Percentiles rank a stretch among this genome's conserved stretches.
Conservation (phyloP, 2,329 filamentous ascomycete genomes). For the Penicillium digitatum region DNA sequence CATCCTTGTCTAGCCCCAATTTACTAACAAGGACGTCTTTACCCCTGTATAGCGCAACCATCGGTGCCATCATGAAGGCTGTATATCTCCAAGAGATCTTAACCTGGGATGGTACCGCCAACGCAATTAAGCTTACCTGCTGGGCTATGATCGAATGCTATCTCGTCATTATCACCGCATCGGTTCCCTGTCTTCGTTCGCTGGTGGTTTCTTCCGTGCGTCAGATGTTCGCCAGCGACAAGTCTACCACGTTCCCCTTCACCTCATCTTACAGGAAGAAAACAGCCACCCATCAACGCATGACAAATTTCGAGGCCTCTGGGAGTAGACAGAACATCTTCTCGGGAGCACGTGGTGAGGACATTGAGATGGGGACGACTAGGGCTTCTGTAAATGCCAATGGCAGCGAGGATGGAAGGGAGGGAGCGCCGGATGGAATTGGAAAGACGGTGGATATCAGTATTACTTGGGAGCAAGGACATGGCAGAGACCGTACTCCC, state of each 20-base stretch:
- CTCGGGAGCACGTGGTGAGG: background rate
- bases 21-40: background rate
- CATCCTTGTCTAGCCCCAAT: background rate
- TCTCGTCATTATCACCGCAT: background rate
- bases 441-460: background rate
- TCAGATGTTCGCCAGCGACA: background rate
- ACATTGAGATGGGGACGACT: background rate
- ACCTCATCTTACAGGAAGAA: background rate
- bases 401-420: background rate
- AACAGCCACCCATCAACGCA: background rate
- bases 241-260: background rate
- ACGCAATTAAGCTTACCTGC: background rate
- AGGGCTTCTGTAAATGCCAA: background rate
- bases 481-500: background rate
- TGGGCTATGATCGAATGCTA: background rate
- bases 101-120: background rate
- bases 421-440: background rate
- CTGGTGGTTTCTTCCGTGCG: background rate
- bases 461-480: background rate
- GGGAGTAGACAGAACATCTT: background rate
- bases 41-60: background rate
- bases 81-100: background rate
- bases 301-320: background rate
- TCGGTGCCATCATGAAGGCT: background rate
- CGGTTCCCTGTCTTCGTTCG: background rate